phyloP scores from a whole-genome alignment of 306 rosid species.

The Cucurbita ficifolia region DNA sequence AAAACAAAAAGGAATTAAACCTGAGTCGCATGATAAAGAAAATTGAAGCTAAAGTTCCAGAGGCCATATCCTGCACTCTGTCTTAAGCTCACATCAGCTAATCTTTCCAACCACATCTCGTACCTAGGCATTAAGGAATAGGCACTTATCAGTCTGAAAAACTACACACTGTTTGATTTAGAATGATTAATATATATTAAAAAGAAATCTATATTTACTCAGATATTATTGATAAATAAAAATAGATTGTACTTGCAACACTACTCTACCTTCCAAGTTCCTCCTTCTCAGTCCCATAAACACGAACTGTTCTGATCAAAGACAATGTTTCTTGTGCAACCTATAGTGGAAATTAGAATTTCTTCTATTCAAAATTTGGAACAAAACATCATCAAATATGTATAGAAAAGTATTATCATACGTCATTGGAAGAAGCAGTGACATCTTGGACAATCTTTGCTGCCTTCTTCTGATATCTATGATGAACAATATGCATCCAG shows the following conservation, averaged over 20 bases:
- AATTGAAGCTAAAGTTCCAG: slow-evolving; percentile 74
- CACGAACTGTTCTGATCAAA: slow-evolving; percentile 84
- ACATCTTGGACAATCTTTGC: slow-evolving; percentile 74
- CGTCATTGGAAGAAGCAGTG: slow-evolving; percentile 91
- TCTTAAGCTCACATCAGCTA: slow-evolving; percentile 74
- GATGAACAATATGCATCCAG: slow-evolving; percentile 2
- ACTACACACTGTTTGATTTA: not conserved
- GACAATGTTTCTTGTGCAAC: slow-evolving; percentile 95
- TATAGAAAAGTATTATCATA: slow-evolving; percentile 19
- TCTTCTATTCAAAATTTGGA: not conserved
- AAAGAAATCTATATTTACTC: not conserved
- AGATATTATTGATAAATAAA: not conserved
- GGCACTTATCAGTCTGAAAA: not conserved
- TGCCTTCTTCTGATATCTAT: slow-evolving; percentile 84
- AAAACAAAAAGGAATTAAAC: slow-evolving; percentile 21
- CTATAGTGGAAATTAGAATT: slow-evolving; percentile 18
- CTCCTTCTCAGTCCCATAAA: slow-evolving; percentile 77
- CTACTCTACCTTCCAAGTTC: slow-evolving; percentile 60
- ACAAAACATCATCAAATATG: slow-evolving; percentile 2
- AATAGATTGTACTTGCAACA: slow-evolving; percentile 3
- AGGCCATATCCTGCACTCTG: slow-evolving; percentile 86
- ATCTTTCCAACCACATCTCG: slow-evolving; percentile 61
- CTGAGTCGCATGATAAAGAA: slow-evolving; percentile 91
- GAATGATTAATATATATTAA: not conserved
- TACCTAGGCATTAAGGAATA: slow-evolving; percentile 30